Conservation (phyloP, 495 filamentous ascomycete genomes). For the Talaromyces ruber region DNA sequence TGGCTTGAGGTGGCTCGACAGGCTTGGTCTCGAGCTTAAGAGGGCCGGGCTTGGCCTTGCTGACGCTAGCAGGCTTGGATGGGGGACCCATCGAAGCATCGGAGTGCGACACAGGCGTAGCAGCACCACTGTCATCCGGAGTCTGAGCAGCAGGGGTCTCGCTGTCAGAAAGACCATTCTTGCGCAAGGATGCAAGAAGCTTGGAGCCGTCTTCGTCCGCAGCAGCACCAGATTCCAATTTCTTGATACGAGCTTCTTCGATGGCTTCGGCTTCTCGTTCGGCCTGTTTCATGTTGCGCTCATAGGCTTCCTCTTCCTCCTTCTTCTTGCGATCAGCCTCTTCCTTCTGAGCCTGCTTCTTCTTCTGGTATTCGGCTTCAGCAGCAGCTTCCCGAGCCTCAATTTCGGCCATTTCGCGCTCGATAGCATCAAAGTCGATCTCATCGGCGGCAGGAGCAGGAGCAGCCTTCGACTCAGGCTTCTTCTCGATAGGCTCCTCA, state of each 20-base stretch:
- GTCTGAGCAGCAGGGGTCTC: constrained; percentile 32
- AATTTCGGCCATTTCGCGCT: constrained; percentile 42
- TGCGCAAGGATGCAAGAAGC: constrained; percentile 50
- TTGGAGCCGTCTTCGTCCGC: constrained; percentile 35
- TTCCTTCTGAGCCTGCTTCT: constrained; percentile 52
- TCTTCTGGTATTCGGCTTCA: constrained; percentile 50
- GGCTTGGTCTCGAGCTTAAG: constrained; percentile 80
- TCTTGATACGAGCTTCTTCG: constrained; percentile 44
- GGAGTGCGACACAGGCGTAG: constrained; percentile 43
- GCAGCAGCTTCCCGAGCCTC: constrained; percentile 53
- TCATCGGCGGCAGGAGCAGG: constrained; percentile 32
- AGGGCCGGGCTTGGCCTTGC: constrained; percentile 63
- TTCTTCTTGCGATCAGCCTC: constrained; percentile 53
- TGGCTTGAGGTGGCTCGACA: constrained; percentile 82
- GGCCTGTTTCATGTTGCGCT: constrained; percentile 48
- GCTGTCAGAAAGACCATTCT: constrained; percentile 35
- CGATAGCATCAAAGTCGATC: constrained; percentile 42
- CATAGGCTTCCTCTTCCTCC: constrained; percentile 39
- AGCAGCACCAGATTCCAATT: constrained; percentile 27
- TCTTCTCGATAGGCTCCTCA: constrained; percentile 7
- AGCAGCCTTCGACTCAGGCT: constrained; percentile 33
- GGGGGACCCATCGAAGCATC: constrained; percentile 47
- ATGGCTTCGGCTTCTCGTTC: constrained; percentile 48
- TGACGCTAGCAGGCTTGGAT: constrained; percentile 43
- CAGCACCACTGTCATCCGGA: constrained; percentile 46